Base-by-base conservation (phyloP, 257 asterid species). In the Solanum appendiculatum region DNA sequence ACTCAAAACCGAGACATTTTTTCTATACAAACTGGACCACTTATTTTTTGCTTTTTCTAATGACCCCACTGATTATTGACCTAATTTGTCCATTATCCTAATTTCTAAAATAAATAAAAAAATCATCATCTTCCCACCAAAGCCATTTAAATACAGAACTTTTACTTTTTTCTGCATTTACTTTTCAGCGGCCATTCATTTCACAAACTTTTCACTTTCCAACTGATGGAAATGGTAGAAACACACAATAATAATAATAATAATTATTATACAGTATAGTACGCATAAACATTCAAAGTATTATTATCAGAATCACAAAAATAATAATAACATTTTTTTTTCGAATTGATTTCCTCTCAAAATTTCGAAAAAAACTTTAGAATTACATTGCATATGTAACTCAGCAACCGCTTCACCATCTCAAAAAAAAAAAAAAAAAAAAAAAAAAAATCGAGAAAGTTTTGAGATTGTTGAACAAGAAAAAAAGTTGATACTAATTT, bases 11-110 rank as follows among this genome's bases (percentile, higher is more conserved):
- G n/a, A n/a, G n/a, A n/a, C n/a, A n/a, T n/a, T n/a, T n/a, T n/a
- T n/a, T n/a, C n/a, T n/a, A n/a, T n/a, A 40, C 46, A 40, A 9
- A 40, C 7, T 13, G 84, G 40, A 27, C 87, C 81, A 34, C 18
- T 11, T 66, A 42, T 29, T 40, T n/a, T 34, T 72, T 25, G 15
- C 85, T 81, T 36, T 77, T 56, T 39, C 39, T 60, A 69, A 37
- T 77, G 51, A 72, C 70, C 87, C 54, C 51, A 83, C 80, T 25
- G 4, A 72, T 83, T 34, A 54, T 83, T 87, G 81, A 87, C 89
- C 72, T 83, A 48, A 82, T 66, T n/a, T 68, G 36, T n/a, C 20
- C 11, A n/a, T 70, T 66, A 69, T 21, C 18, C 34, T 23, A 8
- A 80, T 46, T 80, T 25, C 68, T 46, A 5, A 60, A 23, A 40